Percentiles rank a stretch among this genome's conserved stretches.
These are phyloP conservation scores for Auricularia sp. DNA, from an alignment of 768 basidiomycete genomes.

Conservation along the genomic window DNA sequence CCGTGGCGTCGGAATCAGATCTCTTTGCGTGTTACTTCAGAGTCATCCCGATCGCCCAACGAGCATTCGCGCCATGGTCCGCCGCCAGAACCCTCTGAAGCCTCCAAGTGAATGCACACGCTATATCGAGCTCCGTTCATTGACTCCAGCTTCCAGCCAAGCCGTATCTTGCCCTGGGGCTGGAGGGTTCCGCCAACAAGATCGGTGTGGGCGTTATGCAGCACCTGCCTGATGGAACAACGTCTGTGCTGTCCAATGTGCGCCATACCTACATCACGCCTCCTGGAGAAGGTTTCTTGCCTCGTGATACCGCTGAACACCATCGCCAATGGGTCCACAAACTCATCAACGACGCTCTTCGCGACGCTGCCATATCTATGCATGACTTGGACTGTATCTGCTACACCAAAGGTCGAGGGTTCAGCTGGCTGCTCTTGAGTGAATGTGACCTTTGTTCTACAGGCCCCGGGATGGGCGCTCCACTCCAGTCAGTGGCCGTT, in stretches of 20 bases:
- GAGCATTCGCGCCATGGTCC: background rate
- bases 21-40: background rate
- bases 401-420: slow-evolving; percentile 82
- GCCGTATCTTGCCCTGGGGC: slow-evolving; percentile 78
- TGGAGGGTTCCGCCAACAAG: slow-evolving; percentile 98
- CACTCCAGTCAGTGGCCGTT: slow-evolving; percentile 86
- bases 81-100: background rate
- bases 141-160: slow-evolving; percentile 31
- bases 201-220: slow-evolving; percentile 87
- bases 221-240: slow-evolving; percentile 64
- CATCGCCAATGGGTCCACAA: slow-evolving; percentile 87
- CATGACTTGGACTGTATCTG: slow-evolving; percentile 88
- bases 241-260: slow-evolving; percentile 78
- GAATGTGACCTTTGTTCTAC: slow-evolving; percentile 1
- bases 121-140: background rate
- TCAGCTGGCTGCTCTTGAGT: background rate
- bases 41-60: background rate
- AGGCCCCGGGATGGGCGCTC: slow-evolving; percentile 99
- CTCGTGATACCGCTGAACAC: slow-evolving; percentile 89
- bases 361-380: slow-evolving; percentile 56
- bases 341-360: slow-evolving; percentile 69
- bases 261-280: slow-evolving; percentile 99
- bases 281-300: slow-evolving; percentile 94
- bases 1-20: background rate
- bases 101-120: background rate